A percentile compares a stretch with the other conserved stretches of the same genome.
Conservation (phyloP, 1,284 basidiomycete species). For the Ustilago trichophora region DNA sequence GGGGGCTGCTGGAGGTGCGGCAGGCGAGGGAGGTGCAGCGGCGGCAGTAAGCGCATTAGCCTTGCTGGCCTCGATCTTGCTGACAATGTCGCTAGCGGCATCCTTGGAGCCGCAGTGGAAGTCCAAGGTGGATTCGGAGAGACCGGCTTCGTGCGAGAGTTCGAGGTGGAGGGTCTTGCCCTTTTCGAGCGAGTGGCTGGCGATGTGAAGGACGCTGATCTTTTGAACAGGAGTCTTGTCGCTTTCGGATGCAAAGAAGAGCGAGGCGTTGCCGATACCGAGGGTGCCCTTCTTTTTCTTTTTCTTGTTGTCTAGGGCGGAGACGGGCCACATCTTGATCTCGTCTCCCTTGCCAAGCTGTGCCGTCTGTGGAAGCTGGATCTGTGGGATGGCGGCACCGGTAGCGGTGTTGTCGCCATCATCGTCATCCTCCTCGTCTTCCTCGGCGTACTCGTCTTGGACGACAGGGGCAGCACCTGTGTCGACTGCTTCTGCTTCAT, state of each 20-base stretch:
- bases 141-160: conserved; percentile 47
- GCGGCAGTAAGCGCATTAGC: conserved; percentile 39
- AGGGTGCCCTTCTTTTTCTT: conserved; percentile 65
- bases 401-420: conserved; percentile 20
- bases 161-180: conserved; percentile 60
- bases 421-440: conserved; percentile 50
- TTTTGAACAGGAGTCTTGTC: conserved; percentile 64
- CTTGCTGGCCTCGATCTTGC: conserved; percentile 59
- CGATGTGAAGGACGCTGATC: conserved; percentile 57
- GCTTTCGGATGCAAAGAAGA: conserved; percentile 65
- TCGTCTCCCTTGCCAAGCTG: conserved; percentile 56
- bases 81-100: conserved; percentile 57
- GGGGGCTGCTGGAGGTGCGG: conserved; percentile 16
- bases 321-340: conserved; percentile 66
- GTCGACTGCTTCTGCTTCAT: conserved; percentile 58
- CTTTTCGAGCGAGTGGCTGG: conserved; percentile 56
- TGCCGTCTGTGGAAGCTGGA: conserved; percentile 41
- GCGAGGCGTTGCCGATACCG: conserved; percentile 62
- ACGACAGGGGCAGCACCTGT: conserved; percentile 45
- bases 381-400: conserved; percentile 44
- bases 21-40: conserved; percentile 5
- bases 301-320: conserved; percentile 61
- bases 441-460: conserved; percentile 27
- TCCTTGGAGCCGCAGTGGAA: conserved; percentile 61
- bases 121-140: conserved; percentile 39